Conservation (phyloP, 2,329 filamentous ascomycete genomes). For the Rhexocercosporidium sp. region DNA sequence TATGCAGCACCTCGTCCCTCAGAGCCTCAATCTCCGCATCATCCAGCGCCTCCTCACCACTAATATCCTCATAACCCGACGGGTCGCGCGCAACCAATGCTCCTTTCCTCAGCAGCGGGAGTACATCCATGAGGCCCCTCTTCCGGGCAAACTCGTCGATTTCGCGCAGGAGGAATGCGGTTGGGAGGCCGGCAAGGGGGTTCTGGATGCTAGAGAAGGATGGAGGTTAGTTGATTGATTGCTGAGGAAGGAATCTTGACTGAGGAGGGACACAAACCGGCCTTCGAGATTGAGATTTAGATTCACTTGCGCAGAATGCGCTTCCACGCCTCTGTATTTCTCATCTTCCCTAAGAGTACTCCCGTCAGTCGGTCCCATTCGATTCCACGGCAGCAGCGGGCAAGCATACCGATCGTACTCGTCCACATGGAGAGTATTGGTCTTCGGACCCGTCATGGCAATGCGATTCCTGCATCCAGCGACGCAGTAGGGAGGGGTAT, state of each 20-base stretch:
- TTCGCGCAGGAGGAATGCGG: slow-evolving; percentile 54
- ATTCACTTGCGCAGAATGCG: slow-evolving; percentile 26
- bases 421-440: slow-evolving; percentile 2
- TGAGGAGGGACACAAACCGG: slow-evolving; percentile 27
- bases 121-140: slow-evolving; percentile 63
- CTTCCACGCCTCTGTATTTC: slow-evolving; percentile 1
- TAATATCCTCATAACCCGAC: slow-evolving; percentile 63
- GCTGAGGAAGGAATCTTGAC: not conserved
- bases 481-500: not conserved
- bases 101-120: slow-evolving; percentile 66
- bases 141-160: slow-evolving; percentile 65
- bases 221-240: slow-evolving; percentile 10
- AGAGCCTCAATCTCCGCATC: slow-evolving; percentile 66
- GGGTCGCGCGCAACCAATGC: slow-evolving; percentile 78
- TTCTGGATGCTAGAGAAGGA: slow-evolving; percentile 54
- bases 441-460: slow-evolving; percentile 3
- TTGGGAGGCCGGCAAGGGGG: slow-evolving; percentile 60
- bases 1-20: slow-evolving; percentile 68
- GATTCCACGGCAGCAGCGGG: not conserved
- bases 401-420: not conserved
- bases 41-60: slow-evolving; percentile 60
- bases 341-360: not conserved
- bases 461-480: slow-evolving; percentile 4
- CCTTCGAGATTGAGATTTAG: slow-evolving; percentile 33
- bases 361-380: not conserved